Conservation (phyloP, 208 protist species). For the Herpetomonas samuelpessoai region DNA sequence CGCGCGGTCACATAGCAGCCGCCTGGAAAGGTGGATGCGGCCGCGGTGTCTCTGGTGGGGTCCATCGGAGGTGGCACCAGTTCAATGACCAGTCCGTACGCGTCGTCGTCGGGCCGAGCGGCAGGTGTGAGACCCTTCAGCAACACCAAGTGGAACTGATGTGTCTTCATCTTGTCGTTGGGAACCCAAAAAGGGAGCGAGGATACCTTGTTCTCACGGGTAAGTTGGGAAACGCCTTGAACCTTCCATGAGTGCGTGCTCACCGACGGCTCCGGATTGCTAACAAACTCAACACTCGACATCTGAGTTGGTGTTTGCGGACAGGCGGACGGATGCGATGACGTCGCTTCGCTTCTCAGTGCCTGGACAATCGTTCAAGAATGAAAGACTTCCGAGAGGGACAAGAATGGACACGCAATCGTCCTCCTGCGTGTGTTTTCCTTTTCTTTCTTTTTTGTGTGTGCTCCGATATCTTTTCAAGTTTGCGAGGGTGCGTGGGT, state of each 20-base stretch:
- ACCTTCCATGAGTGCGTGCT: slow-evolving; percentile 48
- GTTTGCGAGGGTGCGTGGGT: neutral
- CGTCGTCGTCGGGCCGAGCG: slow-evolving; percentile 23
- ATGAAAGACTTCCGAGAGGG: too few species aligned
- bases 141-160: slow-evolving; percentile 76
- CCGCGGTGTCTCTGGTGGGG: slow-evolving; percentile 1
- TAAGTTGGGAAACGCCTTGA: slow-evolving; percentile 41
- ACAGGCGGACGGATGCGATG: too few species aligned
- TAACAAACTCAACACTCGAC: slow-evolving; percentile 56
- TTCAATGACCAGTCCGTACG: slow-evolving; percentile 63
- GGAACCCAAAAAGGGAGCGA: slow-evolving; percentile 82
- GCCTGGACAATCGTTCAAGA: too few species aligned
- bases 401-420: too few species aligned
- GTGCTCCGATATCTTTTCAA: neutral
- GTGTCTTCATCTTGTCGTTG: slow-evolving; percentile 36
- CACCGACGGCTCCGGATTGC: slow-evolving; percentile 46
- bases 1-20: slow-evolving; percentile 48
- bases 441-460: neutral
- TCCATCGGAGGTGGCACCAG: slow-evolving; percentile 51
- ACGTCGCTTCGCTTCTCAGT: too few species aligned
- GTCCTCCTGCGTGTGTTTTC: too few species aligned
- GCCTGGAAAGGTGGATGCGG: slow-evolving; percentile 27
- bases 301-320: too few species aligned
- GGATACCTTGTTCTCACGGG: slow-evolving; percentile 71
- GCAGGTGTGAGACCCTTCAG: slow-evolving; percentile 47